Evolutionary conservation across 306 rosid genomes (phyloP).

Genomic region (Sicyos baderoa): DNA sequence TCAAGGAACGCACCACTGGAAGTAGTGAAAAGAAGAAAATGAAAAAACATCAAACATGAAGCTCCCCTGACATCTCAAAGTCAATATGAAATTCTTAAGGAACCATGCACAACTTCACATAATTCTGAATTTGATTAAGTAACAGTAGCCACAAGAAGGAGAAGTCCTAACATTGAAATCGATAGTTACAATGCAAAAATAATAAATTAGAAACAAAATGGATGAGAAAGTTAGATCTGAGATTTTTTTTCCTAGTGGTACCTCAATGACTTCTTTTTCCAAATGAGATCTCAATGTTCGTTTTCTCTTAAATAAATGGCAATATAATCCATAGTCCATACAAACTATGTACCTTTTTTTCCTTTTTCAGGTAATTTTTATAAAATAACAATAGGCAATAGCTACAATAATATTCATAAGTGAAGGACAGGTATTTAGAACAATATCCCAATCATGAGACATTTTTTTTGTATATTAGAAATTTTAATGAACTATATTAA

Average conservation of each 20-base stretch:
- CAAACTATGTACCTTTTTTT: background rate
- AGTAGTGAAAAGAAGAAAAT: slow-evolving; percentile 16
- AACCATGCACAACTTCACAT: background rate
- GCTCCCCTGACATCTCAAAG: background rate
- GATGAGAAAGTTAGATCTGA: background rate
- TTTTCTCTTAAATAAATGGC: background rate
- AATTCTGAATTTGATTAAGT: background rate
- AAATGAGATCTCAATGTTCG: background rate
- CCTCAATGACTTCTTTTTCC: background rate
- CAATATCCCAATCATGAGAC: background rate
- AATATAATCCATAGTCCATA: background rate
- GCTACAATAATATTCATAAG: background rate
- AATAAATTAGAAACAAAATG: background rate
- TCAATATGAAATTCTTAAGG: background rate
- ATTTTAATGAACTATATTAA: background rate
- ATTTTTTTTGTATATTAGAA: background rate
- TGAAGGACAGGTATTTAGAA: background rate
- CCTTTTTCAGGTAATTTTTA: background rate
- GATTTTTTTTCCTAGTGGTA: background rate
- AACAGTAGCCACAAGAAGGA: background rate
- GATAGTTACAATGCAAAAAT: background rate
- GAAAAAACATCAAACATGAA: slow-evolving; percentile 16
- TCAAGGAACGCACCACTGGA: slow-evolving; percentile 81
- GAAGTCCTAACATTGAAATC: background rate
- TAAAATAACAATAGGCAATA: background rate